Conservation (phyloP, 768 basidiomycete species). For the Pisolithus marmoratus region DNA sequence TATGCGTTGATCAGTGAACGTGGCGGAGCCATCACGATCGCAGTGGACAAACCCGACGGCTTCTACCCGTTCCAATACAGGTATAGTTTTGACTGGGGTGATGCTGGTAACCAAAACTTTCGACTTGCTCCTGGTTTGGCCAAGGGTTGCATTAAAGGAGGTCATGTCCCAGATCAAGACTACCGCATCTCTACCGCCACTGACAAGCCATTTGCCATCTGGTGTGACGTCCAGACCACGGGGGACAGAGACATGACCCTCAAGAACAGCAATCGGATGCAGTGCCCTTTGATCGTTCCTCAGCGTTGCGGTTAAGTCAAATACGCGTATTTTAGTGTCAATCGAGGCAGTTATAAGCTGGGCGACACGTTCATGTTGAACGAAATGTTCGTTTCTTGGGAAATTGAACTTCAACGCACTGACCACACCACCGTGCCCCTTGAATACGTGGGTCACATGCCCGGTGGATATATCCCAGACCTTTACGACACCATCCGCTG, state of each 20-base stretch:
- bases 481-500: constrained; percentile 94
- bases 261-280: constrained; percentile 75
- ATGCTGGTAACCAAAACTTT: constrained; percentile 48
- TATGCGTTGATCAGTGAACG: constrained; percentile 47
- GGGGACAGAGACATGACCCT: constrained; percentile 94
- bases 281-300: constrained; percentile 50
- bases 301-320: constrained; percentile 70
- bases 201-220: constrained; percentile 88
- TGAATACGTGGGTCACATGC: constrained; percentile 90
- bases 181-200: constrained; percentile 89
- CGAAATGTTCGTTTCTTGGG: constrained; percentile 52
- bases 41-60: constrained; percentile 66
- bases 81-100: constrained; percentile 70
- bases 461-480: constrained; percentile 90
- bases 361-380: constrained; percentile 49
- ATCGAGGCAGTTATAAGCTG: constrained; percentile 87
- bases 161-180: constrained; percentile 87
- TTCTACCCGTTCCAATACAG: constrained; percentile 81
- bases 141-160: constrained; percentile 8
- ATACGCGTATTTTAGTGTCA: constrained; percentile 89
- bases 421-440: constrained; percentile 96
- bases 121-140: constrained; percentile 38
- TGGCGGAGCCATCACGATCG: constrained; percentile 40
- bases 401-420: constrained; percentile 86
- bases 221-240: constrained; percentile 78